These are phyloP conservation scores for Boletus subparvulus DNA, from an alignment of 768 basidiomycete species.

Conservation along the genomic window DNA sequence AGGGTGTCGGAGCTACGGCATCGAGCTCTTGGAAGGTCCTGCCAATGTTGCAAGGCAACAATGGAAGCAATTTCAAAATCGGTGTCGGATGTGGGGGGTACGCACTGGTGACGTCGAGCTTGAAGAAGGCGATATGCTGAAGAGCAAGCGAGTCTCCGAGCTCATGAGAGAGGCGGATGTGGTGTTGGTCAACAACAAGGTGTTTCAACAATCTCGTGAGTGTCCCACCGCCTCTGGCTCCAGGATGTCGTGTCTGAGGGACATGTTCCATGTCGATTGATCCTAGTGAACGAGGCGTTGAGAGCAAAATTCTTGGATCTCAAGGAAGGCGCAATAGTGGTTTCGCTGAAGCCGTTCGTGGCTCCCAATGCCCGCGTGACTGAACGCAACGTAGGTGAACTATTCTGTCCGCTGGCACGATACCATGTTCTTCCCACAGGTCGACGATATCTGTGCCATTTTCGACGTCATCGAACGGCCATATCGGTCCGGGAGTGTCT, in stretches of 20 bases:
- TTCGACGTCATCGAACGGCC: conserved; percentile 70
- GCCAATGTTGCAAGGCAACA: conserved; percentile 79
- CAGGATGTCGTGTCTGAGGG: neutral
- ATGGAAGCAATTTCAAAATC: conserved; percentile 66
- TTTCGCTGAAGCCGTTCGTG: conserved; percentile 86
- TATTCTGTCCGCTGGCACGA: neutral
- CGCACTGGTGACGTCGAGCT: conserved; percentile 71
- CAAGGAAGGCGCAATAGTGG: conserved; percentile 87
- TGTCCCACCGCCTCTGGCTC: conserved; percentile 19
- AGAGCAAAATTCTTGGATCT: conserved; percentile 90
- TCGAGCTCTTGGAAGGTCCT: conserved; percentile 76
- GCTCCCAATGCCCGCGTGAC: conserved; percentile 74
- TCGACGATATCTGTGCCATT: conserved; percentile 79
- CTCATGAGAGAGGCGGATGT: conserved; percentile 84
- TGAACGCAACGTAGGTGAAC: conserved; percentile 68
- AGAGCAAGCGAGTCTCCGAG: conserved; percentile 61
- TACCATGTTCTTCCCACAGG: conserved; percentile 36
- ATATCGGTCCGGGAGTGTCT: conserved; percentile 74
- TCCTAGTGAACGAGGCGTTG: conserved; percentile 80
- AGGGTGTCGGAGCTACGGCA: conserved; percentile 75
- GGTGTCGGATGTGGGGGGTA: conserved; percentile 93
- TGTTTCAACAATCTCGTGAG: conserved; percentile 72
- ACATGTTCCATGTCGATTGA: neutral
- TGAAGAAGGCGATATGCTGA: conserved; percentile 85
- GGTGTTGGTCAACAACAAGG: conserved; percentile 87